Evolutionary conservation across 1,284 basidiomycete species (phyloP), one percentile per base, ranked within the genome.

Genomic region (Sphaerobolus stellatus): DNA sequence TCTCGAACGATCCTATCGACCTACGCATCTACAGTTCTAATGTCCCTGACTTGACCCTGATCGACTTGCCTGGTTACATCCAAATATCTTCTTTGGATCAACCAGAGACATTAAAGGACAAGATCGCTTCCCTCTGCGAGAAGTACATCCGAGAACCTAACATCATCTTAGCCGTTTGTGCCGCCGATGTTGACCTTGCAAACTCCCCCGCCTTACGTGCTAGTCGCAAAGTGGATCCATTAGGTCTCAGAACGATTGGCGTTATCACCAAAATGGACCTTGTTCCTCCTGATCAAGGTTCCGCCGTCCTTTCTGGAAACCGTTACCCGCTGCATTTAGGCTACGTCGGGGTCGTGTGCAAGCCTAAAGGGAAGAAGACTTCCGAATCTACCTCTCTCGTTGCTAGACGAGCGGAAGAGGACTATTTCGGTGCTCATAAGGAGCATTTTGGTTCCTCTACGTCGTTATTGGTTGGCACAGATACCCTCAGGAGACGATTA

Each of bases 221-320:
- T 0, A 95, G 92, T 67, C 80, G 94, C 44, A 90, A 92, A 59
- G 92, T 99, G 3, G 96, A 99, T 68, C 96, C 96, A 2, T 76
- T 98, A 5, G 96, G 97, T 6, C 76, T 94, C 56, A 84, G 96
- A 28, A 99, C 97, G 0, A 96, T 99, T 62, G 96, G 97, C 29
- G 97, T 99, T 5, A 82, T 99, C 44, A 99, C 97, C 41, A 99
- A 99, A 81, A 97, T 99, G 94, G 96, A 99, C 67, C 78, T 99
- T 20, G 93, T 99, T 14, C 78, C 88, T 28, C 84, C 95, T 1
- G 87, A 92, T 56, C 80, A 87, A 54, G 97, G 95, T 4, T 90
- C 88, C 0, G 65, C 71, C 20, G 94, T 99, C 58, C 75, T 99
- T 4, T 77, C 84, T 22, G 94, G 94, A 9, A 95, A 97, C 70